phyloP scores from a whole-genome alignment of 1,284 basidiomycete genomes.

The Coniferiporia sulphurascens region DNA sequence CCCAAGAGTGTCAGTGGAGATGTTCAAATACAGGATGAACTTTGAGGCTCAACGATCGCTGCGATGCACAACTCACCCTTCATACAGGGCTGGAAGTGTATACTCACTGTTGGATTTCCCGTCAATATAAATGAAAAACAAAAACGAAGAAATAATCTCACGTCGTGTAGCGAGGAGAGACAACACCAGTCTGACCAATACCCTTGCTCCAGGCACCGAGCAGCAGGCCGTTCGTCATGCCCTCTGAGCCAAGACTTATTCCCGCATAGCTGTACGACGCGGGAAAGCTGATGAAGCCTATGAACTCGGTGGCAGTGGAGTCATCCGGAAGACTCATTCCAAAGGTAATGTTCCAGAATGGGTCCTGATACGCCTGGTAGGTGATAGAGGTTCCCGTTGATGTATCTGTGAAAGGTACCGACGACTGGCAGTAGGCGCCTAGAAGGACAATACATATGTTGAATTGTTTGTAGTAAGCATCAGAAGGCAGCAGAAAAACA shows the following conservation, averaged over 20 bases:
- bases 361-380: neutral
- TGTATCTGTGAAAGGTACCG: neutral
- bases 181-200: neutral
- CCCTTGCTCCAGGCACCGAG: neutral
- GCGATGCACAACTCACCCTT: neutral
- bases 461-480: too few species aligned
- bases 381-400: neutral
- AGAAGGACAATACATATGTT: neutral
- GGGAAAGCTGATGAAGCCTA: neutral
- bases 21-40: neutral
- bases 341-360: neutral
- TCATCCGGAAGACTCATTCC: neutral
- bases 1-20: neutral
- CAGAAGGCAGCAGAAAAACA: neutral
- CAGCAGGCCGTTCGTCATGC: neutral
- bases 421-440: neutral
- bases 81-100: neutral
- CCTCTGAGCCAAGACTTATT: neutral
- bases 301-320: neutral
- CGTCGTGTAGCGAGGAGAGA: neutral
- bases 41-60: constrained; percentile 1
- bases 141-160: constrained; percentile 1
- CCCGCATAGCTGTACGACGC: neutral
- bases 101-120: neutral
- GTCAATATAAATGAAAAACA: neutral